Base-by-base conservation (phyloP, 768 basidiomycete genomes). In the Phanerochaete carnosa region DNA sequence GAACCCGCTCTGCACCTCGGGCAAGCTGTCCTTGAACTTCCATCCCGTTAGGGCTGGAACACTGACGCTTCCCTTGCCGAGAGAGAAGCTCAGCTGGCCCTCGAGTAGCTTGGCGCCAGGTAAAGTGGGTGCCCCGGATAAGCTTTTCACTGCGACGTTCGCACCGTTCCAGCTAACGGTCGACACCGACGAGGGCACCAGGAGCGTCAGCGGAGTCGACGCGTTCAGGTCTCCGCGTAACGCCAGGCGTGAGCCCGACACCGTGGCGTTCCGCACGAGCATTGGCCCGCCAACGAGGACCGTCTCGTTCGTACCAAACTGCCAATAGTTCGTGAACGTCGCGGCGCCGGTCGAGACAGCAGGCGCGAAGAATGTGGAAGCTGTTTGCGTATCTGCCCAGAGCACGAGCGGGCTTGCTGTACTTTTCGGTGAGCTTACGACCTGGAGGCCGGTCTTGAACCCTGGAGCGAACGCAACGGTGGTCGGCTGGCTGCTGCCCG, bases 351-450 rank as follows among this genome's bases (percentile, higher is more conserved):
- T 23, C 15, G 85, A 72, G 45, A 93, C 77, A 19, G 83, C 79
- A 1, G 93, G 93, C 4, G 87, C 79, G 86, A 89, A 94, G 76
- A 92, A 91, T 0, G 86, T 87, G 30, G 79, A 82, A 2, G 87
- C 86, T 0, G 88, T 88, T 15, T 68, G 74, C 0, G 84, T 79
- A 67, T 93, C 90, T 7, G 84, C 82, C 66, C 79, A 92, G 13
- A 93, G 73, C 28, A 94, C 72, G 22, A 92, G 78, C 65, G 90
- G 87, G 1, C 79, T 80, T 46, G 81, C 76, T 0, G 88, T 86
- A 62, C 92, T 89, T 77, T 83, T 84, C 28, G 90, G 66, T 0
- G 87, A 84, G 45, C 87, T 74, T 3, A 89, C 73, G 3, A 86
- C 87, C 33, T 76, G 66, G 56, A 83, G 74, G 6, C 89, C 89